These are phyloP conservation scores for Piromyces sp. DNA, from an alignment of 192 early-diverging fungal species.

Conservation along the genomic window DNA sequence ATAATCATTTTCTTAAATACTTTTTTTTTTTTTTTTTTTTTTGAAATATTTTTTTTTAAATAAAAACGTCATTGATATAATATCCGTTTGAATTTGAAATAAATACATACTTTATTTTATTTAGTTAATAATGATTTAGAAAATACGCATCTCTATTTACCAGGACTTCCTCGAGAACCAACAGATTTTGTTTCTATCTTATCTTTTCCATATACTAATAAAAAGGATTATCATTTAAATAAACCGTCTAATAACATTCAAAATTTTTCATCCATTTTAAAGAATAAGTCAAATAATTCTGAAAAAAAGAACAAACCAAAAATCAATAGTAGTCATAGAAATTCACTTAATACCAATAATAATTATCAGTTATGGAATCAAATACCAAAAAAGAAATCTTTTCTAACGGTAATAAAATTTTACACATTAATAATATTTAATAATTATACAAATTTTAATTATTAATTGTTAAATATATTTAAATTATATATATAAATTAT, in stretches of 20 bases:
- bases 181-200: neutral
- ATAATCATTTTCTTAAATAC: too few species aligned
- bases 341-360: too few species aligned
- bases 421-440: too few species aligned
- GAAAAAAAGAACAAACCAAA: too few species aligned
- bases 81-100: neutral
- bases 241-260: neutral
- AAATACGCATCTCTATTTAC: neutral
- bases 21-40: too few species aligned
- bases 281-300: neutral
- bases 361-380: neutral
- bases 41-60: too few species aligned
- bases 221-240: neutral
- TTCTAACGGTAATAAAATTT: neutral
- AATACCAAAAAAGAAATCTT: neutral
- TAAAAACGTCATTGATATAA: too few species aligned
- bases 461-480: too few species aligned
- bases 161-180: neutral
- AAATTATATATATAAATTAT: too few species aligned
- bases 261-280: neutral
- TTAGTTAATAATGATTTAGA: neutral
- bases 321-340: too few species aligned
- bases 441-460: too few species aligned
- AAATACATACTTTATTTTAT: neutral
- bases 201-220: neutral